Evolutionary conservation across 2,329 filamentous ascomycete species (phyloP), one percentile per base, ranked within the genome.

Genomic region (Cylindrodendrum hubeiense): DNA sequence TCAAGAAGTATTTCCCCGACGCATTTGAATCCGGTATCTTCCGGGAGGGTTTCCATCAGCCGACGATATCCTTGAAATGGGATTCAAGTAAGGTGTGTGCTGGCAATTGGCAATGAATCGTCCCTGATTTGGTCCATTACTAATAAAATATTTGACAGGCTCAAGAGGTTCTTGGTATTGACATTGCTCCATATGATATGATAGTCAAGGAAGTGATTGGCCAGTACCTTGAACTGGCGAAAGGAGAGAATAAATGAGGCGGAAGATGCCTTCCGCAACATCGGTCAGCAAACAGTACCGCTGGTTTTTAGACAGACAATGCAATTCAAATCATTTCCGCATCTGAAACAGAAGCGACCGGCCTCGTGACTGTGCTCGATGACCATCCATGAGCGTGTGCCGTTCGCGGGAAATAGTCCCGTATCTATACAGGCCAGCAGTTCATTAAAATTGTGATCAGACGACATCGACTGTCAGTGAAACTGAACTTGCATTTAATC

Each of bases 121-220:
- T 21, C 10, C 0, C 3, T 30, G 17, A 3, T n/a, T 33, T 19
- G 39, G 8, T 5, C 15, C 9, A 4, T 28, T n/a, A 41, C 28
- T 61, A 5, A 52, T n/a, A 10, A 2, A 4, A 39, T 2, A 9
- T 19, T 34, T 8, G 17, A 28, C 22, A 61, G 58, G 24, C 30
- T 8, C 28, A 30, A 43, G 43, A 54, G 7, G 10, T 61, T 46
- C 50, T 61, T 13, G 58, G 58, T 5, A 47, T 61, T 30, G 28
- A 54, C 5, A 15, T 53, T 34, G 58, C 37, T 17, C 21, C 12
- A 21, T 54, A 37, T 34, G 50, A 61, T 12, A 15, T 10, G 1
- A 61, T 61, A 24, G 41, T 61, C 5, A 41, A 61, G 28, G 58
- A 61, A 22, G 58, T 54, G 21, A 50, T 49, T 30, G 39, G 28